Conservation (phyloP, 192 early-diverging fungal species). For the Coemansia sp. region DNA sequence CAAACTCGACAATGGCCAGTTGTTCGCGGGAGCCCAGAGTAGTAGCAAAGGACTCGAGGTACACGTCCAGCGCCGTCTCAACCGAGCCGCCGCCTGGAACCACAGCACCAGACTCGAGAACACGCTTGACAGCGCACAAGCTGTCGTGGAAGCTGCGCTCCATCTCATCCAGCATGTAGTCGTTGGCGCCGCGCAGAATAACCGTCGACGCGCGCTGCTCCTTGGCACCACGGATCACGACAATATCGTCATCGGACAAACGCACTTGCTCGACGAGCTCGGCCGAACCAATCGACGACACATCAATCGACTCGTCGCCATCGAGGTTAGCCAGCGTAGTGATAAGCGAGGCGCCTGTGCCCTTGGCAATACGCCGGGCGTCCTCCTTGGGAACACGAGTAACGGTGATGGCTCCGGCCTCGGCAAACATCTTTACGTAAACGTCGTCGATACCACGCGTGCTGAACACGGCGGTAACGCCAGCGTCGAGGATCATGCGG, state of each 20-base stretch:
- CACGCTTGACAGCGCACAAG: conserved; percentile 94
- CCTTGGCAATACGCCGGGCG: conserved; percentile 94
- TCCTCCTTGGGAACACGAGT: conserved; percentile 97
- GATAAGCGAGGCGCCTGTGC: conserved; percentile 92
- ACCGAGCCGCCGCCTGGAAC: conserved; percentile 98
- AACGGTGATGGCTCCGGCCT: conserved; percentile 97
- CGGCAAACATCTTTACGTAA: conserved; percentile 97
- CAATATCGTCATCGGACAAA: conserved; percentile 97
- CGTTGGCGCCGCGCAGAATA: conserved; percentile 98
- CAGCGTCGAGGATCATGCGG: conserved; percentile 91
- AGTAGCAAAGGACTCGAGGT: conserved; percentile 98
- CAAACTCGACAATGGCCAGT: conserved; percentile 97
- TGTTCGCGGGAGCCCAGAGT: conserved; percentile 96
- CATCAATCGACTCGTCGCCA: conserved; percentile 97
- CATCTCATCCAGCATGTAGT: conserved; percentile 99
- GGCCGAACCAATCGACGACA: conserved; percentile 83
- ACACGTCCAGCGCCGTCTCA: conserved; percentile 93
- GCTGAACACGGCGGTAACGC: conserved; percentile 96
- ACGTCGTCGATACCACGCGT: conserved; percentile 99
- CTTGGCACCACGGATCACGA: conserved; percentile 75
- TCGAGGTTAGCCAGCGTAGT: conserved; percentile 96
- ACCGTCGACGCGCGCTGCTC: conserved; percentile 86
- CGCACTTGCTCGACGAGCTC: conserved; percentile 97
- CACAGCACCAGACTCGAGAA: conserved; percentile 90
- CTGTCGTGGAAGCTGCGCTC: conserved; percentile 96